A percentile compares a stretch with the other conserved stretches of the same genome.
phyloP scores from a whole-genome alignment of 2,329 filamentous ascomycete genomes.

The Bimuria novae-zelandiae region DNA sequence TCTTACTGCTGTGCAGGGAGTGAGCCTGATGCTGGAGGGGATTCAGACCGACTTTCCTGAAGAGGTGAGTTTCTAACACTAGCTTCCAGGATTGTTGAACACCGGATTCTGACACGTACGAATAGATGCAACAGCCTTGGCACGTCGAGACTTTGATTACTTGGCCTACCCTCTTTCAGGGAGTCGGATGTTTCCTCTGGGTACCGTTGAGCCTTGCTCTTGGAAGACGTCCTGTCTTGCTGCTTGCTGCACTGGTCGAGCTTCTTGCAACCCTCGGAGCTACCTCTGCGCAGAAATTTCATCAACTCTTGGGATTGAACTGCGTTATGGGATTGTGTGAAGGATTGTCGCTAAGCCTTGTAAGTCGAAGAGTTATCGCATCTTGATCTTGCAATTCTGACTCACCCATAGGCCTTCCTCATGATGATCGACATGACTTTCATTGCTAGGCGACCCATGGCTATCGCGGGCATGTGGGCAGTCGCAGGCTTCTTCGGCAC shows the following conservation, averaged over 20 bases:
- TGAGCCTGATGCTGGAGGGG: conserved; percentile 19
- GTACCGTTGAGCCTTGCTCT: conserved; percentile 45
- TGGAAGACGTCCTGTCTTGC: conserved; percentile 45
- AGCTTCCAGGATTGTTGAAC: neutral
- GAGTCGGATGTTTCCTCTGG: conserved; percentile 45
- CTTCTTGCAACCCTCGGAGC: conserved; percentile 35
- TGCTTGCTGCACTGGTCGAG: conserved; percentile 35
- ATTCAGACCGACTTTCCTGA: conserved; percentile 19
- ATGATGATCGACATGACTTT: conserved; percentile 48
- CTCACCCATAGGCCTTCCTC: conserved; percentile 41
- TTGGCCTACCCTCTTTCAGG: conserved; percentile 40
- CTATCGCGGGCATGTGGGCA: conserved; percentile 44
- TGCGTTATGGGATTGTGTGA: conserved; percentile 43
- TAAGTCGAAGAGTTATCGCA: no score
- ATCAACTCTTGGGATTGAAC: conserved; percentile 32
- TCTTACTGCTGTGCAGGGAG: conserved; percentile 25
- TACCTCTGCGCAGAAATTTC: conserved; percentile 29
- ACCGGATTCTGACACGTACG: neutral
- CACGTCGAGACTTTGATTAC: conserved; percentile 31
- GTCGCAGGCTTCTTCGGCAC: conserved; percentile 31
- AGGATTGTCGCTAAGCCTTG: conserved; percentile 38
- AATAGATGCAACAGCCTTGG: conserved; percentile 29
- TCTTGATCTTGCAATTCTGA: no score
- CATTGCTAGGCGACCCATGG: conserved; percentile 44
- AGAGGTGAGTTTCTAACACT: conserved; percentile 15